Percentiles rank a stretch among this genome's conserved stretches.
Evolutionary conservation across 768 basidiomycete genomes (phyloP).

Genomic region (Mycena metata): DNA sequence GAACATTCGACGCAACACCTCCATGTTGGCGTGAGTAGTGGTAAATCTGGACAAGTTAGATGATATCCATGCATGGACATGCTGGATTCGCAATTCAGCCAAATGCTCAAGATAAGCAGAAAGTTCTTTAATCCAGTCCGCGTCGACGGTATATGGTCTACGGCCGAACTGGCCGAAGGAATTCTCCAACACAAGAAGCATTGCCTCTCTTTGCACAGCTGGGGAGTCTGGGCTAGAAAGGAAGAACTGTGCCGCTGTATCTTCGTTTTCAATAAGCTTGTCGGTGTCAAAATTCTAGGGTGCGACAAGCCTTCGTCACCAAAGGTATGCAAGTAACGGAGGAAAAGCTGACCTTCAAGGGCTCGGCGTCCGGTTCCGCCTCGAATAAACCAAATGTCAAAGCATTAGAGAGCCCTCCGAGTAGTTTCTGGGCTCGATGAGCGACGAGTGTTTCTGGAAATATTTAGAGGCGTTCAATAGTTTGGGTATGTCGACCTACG

Average conservation of each 20-base stretch:
- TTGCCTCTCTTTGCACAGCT: conserved; percentile 39
- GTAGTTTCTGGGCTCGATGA: conserved; percentile 61
- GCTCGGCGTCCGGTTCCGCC: conserved; percentile 59
- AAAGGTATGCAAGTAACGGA: not conserved
- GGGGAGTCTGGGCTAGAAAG: conserved; percentile 28
- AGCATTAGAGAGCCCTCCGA: conserved; percentile 59
- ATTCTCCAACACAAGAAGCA: conserved; percentile 41
- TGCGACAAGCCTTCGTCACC: not conserved
- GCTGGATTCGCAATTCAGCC: conserved; percentile 58
- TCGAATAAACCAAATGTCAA: conserved; percentile 63
- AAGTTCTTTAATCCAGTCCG: conserved; percentile 57
- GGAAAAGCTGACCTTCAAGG: conserved; percentile 59
- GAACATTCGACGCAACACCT: conserved; percentile 58
- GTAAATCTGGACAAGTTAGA: conserved; percentile 65
- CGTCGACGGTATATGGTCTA: conserved; percentile 55
- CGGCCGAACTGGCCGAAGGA: conserved; percentile 48
- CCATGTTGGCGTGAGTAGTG: conserved; percentile 57
- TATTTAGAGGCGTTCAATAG: not conserved
- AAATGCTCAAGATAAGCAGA: conserved; percentile 53
- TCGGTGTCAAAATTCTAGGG: conserved; percentile 70
- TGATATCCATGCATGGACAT: conserved; percentile 66
- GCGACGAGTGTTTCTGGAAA: conserved; percentile 61
- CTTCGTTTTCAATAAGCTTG: conserved; percentile 50
- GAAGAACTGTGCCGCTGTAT: conserved; percentile 55
- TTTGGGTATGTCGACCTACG: conserved; percentile 57